Evolutionary conservation across 805 yeast genomes (phyloP).

Genomic region (Cyberlindnera mrakii): DNA sequence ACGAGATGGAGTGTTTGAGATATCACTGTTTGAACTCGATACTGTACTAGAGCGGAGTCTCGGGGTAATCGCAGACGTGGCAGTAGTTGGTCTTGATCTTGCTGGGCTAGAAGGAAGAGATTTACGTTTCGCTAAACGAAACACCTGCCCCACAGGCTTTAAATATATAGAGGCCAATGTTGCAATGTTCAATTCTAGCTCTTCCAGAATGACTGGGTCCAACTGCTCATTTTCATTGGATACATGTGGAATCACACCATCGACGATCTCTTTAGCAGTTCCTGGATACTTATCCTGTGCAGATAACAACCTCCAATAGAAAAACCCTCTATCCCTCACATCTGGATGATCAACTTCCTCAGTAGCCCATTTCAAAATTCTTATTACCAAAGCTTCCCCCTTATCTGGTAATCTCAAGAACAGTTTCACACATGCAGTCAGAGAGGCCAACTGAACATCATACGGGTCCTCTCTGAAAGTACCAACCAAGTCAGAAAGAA

Average conservation of each 20-base stretch:
- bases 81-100: slow-evolving; percentile 20
- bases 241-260: slow-evolving; percentile 57
- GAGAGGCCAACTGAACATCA: slow-evolving; percentile 66
- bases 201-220: slow-evolving; percentile 68
- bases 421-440: slow-evolving; percentile 70
- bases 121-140: slow-evolving; percentile 54
- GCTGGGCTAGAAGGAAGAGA: slow-evolving; percentile 46
- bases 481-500: slow-evolving; percentile 37
- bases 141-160: slow-evolving; percentile 78
- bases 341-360: slow-evolving; percentile 80
- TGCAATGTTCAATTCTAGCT: slow-evolving; percentile 77
- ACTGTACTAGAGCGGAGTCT: slow-evolving; percentile 7
- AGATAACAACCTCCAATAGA: slow-evolving; percentile 80
- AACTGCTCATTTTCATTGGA: slow-evolving; percentile 61
- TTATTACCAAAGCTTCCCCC: slow-evolving; percentile 53
- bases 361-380: slow-evolving; percentile 59
- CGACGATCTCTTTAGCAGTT: slow-evolving; percentile 47
- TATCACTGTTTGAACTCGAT: slow-evolving; percentile 2
- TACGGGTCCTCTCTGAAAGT: slow-evolving; percentile 56
- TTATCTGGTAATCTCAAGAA: slow-evolving; percentile 50
- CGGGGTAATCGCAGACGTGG: slow-evolving; percentile 1
- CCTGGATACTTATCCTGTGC: slow-evolving; percentile 34
- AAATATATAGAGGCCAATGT: slow-evolving; percentile 77
- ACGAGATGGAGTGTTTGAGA: slow-evolving; percentile 1
- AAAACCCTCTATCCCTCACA: slow-evolving; percentile 74